Conservation (phyloP, 73 alveolate species). For the Effrenium voratum region DNA sequence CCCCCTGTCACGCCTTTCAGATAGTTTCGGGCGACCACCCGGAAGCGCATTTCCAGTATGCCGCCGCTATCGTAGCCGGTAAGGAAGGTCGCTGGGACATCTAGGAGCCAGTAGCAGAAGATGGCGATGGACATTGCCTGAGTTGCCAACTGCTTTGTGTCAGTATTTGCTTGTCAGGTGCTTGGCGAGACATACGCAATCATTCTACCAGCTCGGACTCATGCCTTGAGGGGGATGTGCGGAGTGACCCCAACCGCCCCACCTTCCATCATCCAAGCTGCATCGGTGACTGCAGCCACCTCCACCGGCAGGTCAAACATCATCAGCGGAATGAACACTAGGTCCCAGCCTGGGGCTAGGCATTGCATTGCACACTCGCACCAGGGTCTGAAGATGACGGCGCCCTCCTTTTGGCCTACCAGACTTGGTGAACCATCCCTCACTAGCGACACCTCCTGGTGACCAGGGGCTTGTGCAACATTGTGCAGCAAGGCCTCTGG, state of each 20-base stretch:
- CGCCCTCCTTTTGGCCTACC: too few species aligned
- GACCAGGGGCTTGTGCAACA: too few species aligned
- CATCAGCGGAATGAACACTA: slow-evolving; percentile 72
- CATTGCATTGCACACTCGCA: background rate
- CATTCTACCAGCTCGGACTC: background rate
- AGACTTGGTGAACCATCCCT: too few species aligned
- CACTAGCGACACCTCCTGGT: too few species aligned
- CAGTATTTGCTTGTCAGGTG: background rate
- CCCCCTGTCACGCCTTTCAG: slow-evolving; percentile 20
- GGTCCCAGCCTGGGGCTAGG: slow-evolving; percentile 55
- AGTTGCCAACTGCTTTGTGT: background rate
- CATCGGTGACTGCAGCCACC: slow-evolving; percentile 19
- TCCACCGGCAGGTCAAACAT: slow-evolving; percentile 31
- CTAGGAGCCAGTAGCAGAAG: slow-evolving; percentile 61
- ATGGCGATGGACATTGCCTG: slow-evolving; percentile 46
- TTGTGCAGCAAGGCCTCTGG: too few species aligned
- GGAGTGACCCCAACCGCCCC: background rate
- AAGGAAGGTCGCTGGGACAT: slow-evolving; percentile 68
- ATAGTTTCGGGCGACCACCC: slow-evolving; percentile 43
- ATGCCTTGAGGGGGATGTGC: background rate
- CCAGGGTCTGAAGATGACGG: background rate
- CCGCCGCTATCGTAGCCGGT: slow-evolving; percentile 91
- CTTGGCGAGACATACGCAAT: background rate
- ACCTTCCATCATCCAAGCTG: background rate
- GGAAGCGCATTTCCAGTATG: slow-evolving; percentile 67